phyloP scores from a whole-genome alignment of 495 filamentous ascomycete species.

The Diplogelasinospora grovesii region DNA sequence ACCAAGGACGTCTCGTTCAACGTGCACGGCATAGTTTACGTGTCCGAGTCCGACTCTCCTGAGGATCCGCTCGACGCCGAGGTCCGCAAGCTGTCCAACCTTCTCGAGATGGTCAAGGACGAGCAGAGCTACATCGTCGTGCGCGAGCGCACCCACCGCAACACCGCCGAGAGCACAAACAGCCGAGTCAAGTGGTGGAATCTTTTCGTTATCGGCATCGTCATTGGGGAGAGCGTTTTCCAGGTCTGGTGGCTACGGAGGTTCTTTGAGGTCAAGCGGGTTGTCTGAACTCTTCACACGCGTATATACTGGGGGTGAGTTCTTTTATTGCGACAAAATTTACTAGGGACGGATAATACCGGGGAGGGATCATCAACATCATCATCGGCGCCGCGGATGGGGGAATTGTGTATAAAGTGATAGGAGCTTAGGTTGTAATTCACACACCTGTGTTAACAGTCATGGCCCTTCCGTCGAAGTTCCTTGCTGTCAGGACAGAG shows the following conservation, averaged over 20 bases:
- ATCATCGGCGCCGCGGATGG: too few species aligned
- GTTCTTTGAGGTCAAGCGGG: constrained; percentile 74
- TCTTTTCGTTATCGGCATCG: constrained; percentile 85
- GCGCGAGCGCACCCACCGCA: constrained; percentile 89
- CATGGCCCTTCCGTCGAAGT: too few species aligned
- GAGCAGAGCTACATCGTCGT: constrained; percentile 97
- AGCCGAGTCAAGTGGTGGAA: constrained; percentile 99
- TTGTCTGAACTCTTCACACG: too few species aligned
- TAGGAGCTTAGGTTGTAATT: too few species aligned
- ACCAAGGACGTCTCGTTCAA: constrained; percentile 98
- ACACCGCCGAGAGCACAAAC: constrained; percentile 98
- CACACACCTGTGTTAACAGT: too few species aligned
- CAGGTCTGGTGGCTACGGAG: constrained; percentile 99
- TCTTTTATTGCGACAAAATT: too few species aligned
- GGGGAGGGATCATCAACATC: too few species aligned
- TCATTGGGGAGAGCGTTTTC: constrained; percentile 89
- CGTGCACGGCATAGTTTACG: constrained; percentile 97
- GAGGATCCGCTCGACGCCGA: constrained; percentile 88
- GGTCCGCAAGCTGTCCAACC: constrained; percentile 79
- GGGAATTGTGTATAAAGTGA: too few species aligned
- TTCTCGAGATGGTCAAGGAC: constrained; percentile 87
- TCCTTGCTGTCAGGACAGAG: too few species aligned
- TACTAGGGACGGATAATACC: too few species aligned
- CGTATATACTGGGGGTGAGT: too few species aligned
- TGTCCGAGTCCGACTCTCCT: constrained; percentile 76